phyloP scores from a whole-genome alignment of 2,329 filamentous ascomycete species.

The Onygenales sp. region DNA sequence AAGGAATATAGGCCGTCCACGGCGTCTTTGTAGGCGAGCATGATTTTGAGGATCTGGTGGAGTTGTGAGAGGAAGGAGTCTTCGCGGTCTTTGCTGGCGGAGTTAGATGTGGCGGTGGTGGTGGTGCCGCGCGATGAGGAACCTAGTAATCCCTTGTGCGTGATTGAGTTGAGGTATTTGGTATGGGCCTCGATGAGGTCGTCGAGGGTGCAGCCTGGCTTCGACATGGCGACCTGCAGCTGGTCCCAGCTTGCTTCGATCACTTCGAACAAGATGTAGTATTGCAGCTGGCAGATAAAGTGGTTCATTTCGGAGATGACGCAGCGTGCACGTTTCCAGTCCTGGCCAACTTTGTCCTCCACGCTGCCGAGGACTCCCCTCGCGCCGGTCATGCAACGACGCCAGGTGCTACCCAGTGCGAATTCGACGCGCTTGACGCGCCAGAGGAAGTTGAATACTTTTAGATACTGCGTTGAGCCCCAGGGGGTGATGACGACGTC shows the following conservation, averaged over 20 bases:
- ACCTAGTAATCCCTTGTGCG: conserved; percentile 86
- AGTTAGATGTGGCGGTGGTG: conserved; percentile 37
- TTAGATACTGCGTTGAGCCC: conserved; percentile 91
- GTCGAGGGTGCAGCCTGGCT: conserved; percentile 83
- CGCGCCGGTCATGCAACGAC: conserved; percentile 89
- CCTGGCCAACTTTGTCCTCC: conserved; percentile 60
- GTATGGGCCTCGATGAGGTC: conserved; percentile 89
- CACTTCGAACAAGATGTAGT: conserved; percentile 97
- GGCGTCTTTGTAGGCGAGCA: conserved; percentile 87
- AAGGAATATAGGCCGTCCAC: conserved; percentile 93
- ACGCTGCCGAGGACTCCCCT: conserved; percentile 78
- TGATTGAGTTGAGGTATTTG: conserved; percentile 85
- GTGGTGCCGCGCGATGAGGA: conserved; percentile 39
- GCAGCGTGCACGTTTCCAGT: conserved; percentile 86
- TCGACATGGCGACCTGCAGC: conserved; percentile 70
- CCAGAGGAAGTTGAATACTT: conserved; percentile 99
- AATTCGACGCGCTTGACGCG: conserved; percentile 97
- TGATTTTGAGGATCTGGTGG: conserved; percentile 82
- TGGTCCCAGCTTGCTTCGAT: conserved; percentile 95
- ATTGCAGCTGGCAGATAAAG: conserved; percentile 92
- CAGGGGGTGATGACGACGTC: conserved; percentile 96
- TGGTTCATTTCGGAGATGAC: conserved; percentile 96
- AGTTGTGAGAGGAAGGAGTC: conserved; percentile 83
- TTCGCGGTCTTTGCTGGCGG: conserved; percentile 45
- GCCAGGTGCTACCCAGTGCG: conserved; percentile 80